phyloP scores from a whole-genome alignment of 441 rosid genomes.

The Flueggea neowawraea region DNA sequence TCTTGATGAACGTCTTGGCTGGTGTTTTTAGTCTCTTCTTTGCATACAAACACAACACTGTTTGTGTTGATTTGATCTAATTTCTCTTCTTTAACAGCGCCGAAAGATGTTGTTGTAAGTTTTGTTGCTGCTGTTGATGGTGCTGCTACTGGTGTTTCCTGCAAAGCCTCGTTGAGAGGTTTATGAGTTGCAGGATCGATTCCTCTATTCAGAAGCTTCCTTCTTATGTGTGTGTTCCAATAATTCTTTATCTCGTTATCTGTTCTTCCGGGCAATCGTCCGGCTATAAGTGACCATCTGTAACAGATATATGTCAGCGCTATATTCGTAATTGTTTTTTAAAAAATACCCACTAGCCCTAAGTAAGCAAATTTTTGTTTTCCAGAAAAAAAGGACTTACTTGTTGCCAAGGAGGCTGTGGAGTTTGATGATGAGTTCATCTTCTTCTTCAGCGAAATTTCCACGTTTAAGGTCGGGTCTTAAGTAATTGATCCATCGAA shows the following conservation, averaged over 20 bases:
- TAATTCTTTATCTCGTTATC: conserved; percentile 96
- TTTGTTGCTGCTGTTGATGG: neutral
- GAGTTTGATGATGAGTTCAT: conserved; percentile 90
- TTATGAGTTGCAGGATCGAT: conserved; percentile 90
- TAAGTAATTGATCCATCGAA: conserved; percentile 94
- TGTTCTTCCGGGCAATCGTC: conserved; percentile 93
- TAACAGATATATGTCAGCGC: neutral
- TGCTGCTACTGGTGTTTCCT: conserved; percentile 6
- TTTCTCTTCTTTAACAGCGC: conserved; percentile 20
- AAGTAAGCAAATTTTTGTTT: neutral
- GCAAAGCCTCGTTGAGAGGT: conserved; percentile 52
- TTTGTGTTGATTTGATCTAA: conserved; percentile 9
- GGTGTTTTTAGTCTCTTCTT: conserved; percentile 26
- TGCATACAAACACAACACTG: conserved; percentile 21
- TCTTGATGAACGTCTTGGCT: conserved; percentile 24
- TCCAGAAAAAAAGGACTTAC: conserved; percentile 32
- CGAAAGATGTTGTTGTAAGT: conserved; percentile 34
- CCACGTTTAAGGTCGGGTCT: conserved; percentile 96
- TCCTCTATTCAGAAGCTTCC: conserved; percentile 83
- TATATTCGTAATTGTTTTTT: too few relatives aligned
- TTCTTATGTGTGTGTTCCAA: conserved; percentile 95
- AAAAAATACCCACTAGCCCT: too few relatives aligned
- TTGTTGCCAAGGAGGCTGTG: conserved; percentile 97
- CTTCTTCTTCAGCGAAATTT: conserved; percentile 89
- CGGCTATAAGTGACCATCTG: conserved; percentile 97